Evolutionary conservation across 495 filamentous ascomycete genomes (phyloP).

Genomic region (Penicillium roqueforti): DNA sequence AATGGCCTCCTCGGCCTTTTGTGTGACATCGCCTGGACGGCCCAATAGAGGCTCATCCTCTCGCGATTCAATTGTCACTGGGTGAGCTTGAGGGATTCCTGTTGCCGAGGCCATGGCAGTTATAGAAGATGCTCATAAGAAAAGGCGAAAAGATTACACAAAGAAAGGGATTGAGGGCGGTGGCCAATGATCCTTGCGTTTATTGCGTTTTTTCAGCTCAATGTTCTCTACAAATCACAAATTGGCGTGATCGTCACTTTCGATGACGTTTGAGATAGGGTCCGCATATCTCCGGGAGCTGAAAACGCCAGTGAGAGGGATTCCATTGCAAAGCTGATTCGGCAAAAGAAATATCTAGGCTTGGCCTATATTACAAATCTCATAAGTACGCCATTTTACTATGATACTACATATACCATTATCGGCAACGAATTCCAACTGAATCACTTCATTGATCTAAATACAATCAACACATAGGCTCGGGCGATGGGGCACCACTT

Average conservation of each 20-base stretch:
- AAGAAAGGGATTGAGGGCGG: neutral
- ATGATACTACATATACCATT: neutral
- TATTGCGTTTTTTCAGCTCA: neutral
- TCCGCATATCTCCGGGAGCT: slow-evolving; percentile 3
- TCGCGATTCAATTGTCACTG: slow-evolving; percentile 23
- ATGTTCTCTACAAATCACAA: neutral
- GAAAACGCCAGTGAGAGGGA: slow-evolving; percentile 1
- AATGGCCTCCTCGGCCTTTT: slow-evolving; percentile 58
- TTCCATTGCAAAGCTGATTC: slow-evolving; percentile 9
- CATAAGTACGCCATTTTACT: neutral
- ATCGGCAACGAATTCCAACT: neutral
- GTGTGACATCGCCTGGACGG: slow-evolving; percentile 64
- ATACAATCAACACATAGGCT: neutral
- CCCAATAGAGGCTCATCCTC: slow-evolving; percentile 81
- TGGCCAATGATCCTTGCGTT: neutral
- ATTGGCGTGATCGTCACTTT: slow-evolving; percentile 14
- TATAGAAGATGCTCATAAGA: neutral
- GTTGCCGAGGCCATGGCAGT: slow-evolving; percentile 11
- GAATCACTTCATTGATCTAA: neutral
- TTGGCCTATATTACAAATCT: neutral
- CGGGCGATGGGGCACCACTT: slow-evolving; percentile 7
- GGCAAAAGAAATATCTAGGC: neutral
- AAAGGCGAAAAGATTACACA: neutral
- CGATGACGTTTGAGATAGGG: slow-evolving; percentile 11
- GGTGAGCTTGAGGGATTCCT: slow-evolving; percentile 43